Evolutionary conservation across 2,329 filamentous ascomycete genomes (phyloP).

Genomic region (Aspergillus chevalieri): DNA sequence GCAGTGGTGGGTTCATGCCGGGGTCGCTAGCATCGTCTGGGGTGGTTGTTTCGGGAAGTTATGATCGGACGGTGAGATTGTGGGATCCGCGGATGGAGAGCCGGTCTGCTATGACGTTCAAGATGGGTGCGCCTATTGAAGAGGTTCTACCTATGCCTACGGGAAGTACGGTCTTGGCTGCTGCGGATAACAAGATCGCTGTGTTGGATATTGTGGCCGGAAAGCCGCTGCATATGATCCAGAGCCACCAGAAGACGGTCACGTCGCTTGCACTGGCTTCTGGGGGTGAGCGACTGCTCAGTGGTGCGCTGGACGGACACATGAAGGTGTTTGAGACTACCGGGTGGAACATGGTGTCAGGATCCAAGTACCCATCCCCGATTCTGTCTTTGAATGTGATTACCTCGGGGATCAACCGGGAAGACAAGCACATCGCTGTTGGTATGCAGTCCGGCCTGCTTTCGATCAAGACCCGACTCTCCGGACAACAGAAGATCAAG

Average conservation of each 20-base stretch:
- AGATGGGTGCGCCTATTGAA: conserved; percentile 85
- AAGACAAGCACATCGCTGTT: conserved; percentile 89
- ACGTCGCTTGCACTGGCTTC: conserved; percentile 79
- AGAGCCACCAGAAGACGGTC: conserved; percentile 96
- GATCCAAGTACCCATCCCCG: conserved; percentile 85
- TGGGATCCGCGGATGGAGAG: conserved; percentile 79
- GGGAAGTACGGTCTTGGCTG: conserved; percentile 77
- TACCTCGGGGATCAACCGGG: conserved; percentile 57
- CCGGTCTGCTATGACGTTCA: conserved; percentile 80
- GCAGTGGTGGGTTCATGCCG: conserved; percentile 79
- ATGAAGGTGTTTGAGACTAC: conserved; percentile 95
- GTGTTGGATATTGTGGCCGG: conserved; percentile 90
- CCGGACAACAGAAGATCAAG: conserved; percentile 69
- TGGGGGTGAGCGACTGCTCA: conserved; percentile 72
- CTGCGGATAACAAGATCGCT: conserved; percentile 78
- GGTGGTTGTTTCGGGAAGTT: conserved; percentile 81
- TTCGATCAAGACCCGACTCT: conserved; percentile 81
- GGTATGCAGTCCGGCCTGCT: conserved; percentile 93
- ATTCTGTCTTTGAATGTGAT: conserved; percentile 80
- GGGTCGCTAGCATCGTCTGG: conserved; percentile 54
- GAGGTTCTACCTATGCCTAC: conserved; percentile 79
- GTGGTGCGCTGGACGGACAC: conserved; percentile 86
- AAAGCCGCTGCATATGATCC: conserved; percentile 76
- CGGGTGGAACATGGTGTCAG: conserved; percentile 93
- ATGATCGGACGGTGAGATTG: conserved; percentile 85